phyloP scores from a whole-genome alignment of 495 filamentous ascomycete genomes.

The Aspergillus conjunctus region DNA sequence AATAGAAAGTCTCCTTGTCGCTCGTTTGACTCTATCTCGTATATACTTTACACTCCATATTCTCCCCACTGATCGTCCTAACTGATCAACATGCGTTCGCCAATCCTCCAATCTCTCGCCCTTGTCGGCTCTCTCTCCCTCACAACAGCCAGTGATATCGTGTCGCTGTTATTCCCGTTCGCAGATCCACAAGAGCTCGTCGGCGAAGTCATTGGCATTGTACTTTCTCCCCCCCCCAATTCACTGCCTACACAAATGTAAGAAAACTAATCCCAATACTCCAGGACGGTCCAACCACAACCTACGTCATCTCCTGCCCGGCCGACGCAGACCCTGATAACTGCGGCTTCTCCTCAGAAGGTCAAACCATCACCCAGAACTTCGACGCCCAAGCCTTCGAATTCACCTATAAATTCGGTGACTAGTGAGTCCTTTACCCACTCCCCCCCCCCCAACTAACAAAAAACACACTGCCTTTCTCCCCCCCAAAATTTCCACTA shows the following conservation, averaged over 20 bases:
- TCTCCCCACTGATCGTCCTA: slow-evolving; percentile 2
- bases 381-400: slow-evolving; percentile 2
- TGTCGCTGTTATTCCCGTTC: slow-evolving; percentile 34
- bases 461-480: not conserved
- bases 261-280: not conserved
- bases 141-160: slow-evolving; percentile 34
- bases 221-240: slow-evolving; percentile 17
- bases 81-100: slow-evolving; percentile 20
- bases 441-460: not conserved
- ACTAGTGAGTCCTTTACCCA: slow-evolving; percentile 21
- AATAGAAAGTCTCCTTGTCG: not conserved
- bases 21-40: not conserved
- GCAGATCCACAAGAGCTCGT: slow-evolving; percentile 12
- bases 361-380: slow-evolving; percentile 15
- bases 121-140: slow-evolving; percentile 15
- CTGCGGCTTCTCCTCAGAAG: slow-evolving; percentile 10
- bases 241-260: no score
- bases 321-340: not conserved
- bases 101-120: slow-evolving; percentile 16
- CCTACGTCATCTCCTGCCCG: slow-evolving; percentile 20
- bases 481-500: not conserved
- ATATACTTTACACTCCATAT: not conserved
- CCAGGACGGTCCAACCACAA: slow-evolving; percentile 20
- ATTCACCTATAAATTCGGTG: slow-evolving; percentile 13
- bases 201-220: slow-evolving; percentile 28